A percentile compares a stretch with the other conserved stretches of the same genome.
Conservation (phyloP, 148 eudicot genomes). For the Polygonum maritimum region DNA sequence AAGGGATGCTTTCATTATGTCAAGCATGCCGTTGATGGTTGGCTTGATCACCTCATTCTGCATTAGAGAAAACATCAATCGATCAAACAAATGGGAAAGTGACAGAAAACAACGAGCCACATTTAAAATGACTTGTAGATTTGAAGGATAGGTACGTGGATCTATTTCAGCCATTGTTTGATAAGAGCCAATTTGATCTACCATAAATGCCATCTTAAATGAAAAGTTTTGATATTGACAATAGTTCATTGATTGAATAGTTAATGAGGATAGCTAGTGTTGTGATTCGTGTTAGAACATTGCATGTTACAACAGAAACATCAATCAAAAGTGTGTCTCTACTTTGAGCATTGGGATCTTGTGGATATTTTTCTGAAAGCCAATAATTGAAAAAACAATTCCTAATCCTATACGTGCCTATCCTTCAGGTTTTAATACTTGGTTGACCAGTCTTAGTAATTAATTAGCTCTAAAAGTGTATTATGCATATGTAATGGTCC, state of each 20-base stretch:
- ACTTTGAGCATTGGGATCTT: not conserved
- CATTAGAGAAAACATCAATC: not conserved
- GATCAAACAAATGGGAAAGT: not conserved
- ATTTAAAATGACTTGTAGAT: not conserved
- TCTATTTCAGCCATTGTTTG: not conserved
- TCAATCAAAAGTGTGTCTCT: not conserved
- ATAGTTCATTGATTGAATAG: not conserved
- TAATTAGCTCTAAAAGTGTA: not conserved
- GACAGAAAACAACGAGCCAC: not conserved
- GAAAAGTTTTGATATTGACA: not conserved
- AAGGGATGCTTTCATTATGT: slow-evolving; percentile 68
- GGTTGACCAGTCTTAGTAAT: not conserved
- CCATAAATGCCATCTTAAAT: not conserved
- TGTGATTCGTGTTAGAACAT: not conserved
- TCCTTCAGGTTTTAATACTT: too few species aligned
- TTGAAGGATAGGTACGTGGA: not conserved
- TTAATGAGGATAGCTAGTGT: not conserved
- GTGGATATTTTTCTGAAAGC: too few species aligned
- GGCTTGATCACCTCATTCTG: slow-evolving; percentile 95
- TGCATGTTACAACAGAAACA: too few species aligned
- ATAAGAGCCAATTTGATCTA: not conserved
- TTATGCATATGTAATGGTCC: too few species aligned
- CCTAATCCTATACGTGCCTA: not conserved
- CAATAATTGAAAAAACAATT: not conserved
- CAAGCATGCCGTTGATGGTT: slow-evolving; percentile 56